phyloP scores from a whole-genome alignment of 2,329 filamentous ascomycete genomes.

The Calonectria honghensis region DNA sequence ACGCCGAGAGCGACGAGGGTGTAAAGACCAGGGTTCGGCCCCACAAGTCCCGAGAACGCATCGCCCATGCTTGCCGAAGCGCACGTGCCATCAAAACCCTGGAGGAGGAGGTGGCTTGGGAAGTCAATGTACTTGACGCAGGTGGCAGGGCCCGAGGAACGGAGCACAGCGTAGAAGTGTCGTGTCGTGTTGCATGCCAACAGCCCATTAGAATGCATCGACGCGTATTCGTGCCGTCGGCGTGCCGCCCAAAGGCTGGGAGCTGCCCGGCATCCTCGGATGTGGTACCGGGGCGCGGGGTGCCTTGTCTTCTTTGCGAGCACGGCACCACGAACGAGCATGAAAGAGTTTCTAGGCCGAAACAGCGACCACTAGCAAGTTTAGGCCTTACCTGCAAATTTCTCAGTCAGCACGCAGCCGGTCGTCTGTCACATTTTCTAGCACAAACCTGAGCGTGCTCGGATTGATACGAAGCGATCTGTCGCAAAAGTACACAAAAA shows the following conservation, averaged over 20 bases:
- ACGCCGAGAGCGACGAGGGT: constrained; percentile 49
- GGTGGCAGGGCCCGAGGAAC: constrained; percentile 29
- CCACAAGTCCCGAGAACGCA: constrained; percentile 45
- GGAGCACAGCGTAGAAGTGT: constrained; percentile 15
- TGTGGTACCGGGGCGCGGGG: constrained; percentile 17
- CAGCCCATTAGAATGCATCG: neutral
- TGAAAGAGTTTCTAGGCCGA: too few species aligned
- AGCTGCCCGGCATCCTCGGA: constrained; percentile 18
- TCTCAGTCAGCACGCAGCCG: too few species aligned
- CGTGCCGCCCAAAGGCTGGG: neutral
- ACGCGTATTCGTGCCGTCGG: constrained; percentile 22
- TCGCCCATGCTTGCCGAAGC: constrained; percentile 44
- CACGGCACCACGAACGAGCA: too few species aligned
- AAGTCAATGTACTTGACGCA: constrained; percentile 18
- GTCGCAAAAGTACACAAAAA: too few species aligned
- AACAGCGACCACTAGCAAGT: too few species aligned
- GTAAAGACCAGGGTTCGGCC: constrained; percentile 50
- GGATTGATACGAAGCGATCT: too few species aligned
- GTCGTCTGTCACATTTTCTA: too few species aligned
- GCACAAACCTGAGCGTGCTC: too few species aligned
- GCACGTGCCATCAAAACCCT: constrained; percentile 51
- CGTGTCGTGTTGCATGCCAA: neutral
- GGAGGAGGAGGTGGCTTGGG: constrained; percentile 40
- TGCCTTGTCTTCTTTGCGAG: neutral
- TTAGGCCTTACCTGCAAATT: too few species aligned